Evolutionary conservation across 1,284 basidiomycete genomes (phyloP).

Genomic region (Wallemia mellicola): DNA sequence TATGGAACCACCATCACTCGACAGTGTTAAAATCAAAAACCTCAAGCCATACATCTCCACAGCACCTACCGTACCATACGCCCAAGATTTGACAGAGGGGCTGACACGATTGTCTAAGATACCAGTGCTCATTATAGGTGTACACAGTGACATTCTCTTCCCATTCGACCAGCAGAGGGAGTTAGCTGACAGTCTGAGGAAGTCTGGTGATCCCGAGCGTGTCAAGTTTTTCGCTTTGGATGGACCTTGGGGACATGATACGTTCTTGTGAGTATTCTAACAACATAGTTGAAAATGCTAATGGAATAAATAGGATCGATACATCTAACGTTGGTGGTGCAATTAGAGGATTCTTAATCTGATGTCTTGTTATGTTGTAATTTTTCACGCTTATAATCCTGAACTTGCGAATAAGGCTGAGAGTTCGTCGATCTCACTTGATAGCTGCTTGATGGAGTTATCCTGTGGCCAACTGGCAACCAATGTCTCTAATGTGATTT

Average conservation of each 20-base stretch:
- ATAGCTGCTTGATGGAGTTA: not conserved
- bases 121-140: constrained; percentile 66
- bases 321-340: constrained; percentile 48
- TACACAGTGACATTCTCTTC: constrained; percentile 89
- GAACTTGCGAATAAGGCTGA: not conserved
- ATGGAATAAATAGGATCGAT: constrained; percentile 23
- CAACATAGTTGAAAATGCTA: not conserved
- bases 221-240: constrained; percentile 95
- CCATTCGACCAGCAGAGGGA: constrained; percentile 93
- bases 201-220: constrained; percentile 45
- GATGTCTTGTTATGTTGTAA: not conserved
- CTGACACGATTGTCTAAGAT: constrained; percentile 42
- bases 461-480: not conserved
- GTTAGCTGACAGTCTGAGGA: constrained; percentile 63
- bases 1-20: constrained; percentile 21
- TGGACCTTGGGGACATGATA: constrained; percentile 94
- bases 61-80: constrained; percentile 29
- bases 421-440: not conserved
- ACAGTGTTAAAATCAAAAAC: constrained; percentile 30
- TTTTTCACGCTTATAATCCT: not conserved
- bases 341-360: constrained; percentile 34
- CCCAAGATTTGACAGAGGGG: constrained; percentile 54
- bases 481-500: not conserved
- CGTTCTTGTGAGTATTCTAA: constrained; percentile 34
- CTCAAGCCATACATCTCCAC: constrained; percentile 17